Conservation (phyloP, 1,139 yeast genomes). For the Candida mesenterica region DNA sequence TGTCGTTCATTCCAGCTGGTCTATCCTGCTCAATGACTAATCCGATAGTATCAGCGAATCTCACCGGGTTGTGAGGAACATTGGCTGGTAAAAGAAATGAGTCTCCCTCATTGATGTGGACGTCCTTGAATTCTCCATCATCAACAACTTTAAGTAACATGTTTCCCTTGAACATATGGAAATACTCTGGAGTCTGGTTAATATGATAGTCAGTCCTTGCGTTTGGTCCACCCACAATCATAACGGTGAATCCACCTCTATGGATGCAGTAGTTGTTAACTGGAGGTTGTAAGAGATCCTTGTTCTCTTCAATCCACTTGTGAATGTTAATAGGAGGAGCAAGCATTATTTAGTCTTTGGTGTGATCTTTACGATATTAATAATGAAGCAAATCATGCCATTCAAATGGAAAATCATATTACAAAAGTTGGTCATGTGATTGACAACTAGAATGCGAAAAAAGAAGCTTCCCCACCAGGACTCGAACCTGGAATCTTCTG, state of each 20-base stretch:
- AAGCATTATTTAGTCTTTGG: conserved; percentile 41
- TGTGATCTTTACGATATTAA: background rate
- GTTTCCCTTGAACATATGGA: conserved; percentile 80
- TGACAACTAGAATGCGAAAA: conserved; percentile 20
- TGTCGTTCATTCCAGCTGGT: conserved; percentile 66
- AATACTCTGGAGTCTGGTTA: conserved; percentile 93
- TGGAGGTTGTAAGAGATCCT: conserved; percentile 79
- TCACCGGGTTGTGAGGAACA: conserved; percentile 86
- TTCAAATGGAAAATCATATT: background rate
- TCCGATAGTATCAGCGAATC: conserved; percentile 85
- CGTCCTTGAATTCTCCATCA: conserved; percentile 71
- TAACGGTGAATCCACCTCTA: conserved; percentile 87
- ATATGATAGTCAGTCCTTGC: conserved; percentile 91
- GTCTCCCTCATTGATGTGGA: conserved; percentile 80
- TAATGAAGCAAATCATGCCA: background rate
- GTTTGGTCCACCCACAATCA: conserved; percentile 95
- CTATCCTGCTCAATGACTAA: conserved; percentile 94
- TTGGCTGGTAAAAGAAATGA: conserved; percentile 82
- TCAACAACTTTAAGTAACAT: conserved; percentile 89
- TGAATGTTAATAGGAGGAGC: conserved; percentile 70
- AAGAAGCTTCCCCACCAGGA: conserved; percentile 86
- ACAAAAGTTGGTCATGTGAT: background rate
- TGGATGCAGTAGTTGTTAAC: conserved; percentile 90
- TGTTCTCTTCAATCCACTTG: conserved; percentile 78
- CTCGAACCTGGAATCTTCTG: conserved; percentile 95